Conservation (phyloP, 352 stramenopile species). For the Phytophthora fragariaefolia region DNA sequence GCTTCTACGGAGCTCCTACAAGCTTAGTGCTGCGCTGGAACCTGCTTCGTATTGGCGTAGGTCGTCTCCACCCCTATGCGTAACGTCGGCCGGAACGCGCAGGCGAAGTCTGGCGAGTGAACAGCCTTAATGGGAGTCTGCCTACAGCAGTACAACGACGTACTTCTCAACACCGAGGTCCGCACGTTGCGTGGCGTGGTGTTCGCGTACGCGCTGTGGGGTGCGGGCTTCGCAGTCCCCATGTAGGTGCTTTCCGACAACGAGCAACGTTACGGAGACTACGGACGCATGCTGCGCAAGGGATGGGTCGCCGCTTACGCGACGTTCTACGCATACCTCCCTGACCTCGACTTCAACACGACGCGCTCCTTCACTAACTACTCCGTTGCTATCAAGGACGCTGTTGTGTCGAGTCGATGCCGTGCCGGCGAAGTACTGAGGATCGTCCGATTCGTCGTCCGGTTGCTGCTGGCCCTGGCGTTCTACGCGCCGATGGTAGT, state of each 20-base stretch:
- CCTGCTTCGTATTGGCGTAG: too few relatives aligned
- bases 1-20: too few relatives aligned
- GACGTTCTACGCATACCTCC: neutral
- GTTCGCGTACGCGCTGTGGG: neutral
- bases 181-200: too few relatives aligned
- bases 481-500: neutral
- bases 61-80: too few relatives aligned
- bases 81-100: too few relatives aligned
- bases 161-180: too few relatives aligned
- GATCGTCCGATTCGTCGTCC: neutral
- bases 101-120: too few relatives aligned
- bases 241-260: neutral
- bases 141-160: too few relatives aligned
- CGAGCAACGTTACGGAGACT: too few relatives aligned
- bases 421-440: neutral
- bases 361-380: neutral
- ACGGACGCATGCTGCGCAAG: neutral
- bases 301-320: neutral
- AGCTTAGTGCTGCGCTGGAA: too few relatives aligned
- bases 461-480: neutral
- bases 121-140: too few relatives aligned
- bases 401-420: neutral
- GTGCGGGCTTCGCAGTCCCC: neutral
- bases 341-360: neutral
- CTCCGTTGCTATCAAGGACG: neutral